Evolutionary conservation across 2,329 filamentous ascomycete species (phyloP), one percentile per base, ranked within the genome.

Genomic region (Penicillium sp.): DNA sequence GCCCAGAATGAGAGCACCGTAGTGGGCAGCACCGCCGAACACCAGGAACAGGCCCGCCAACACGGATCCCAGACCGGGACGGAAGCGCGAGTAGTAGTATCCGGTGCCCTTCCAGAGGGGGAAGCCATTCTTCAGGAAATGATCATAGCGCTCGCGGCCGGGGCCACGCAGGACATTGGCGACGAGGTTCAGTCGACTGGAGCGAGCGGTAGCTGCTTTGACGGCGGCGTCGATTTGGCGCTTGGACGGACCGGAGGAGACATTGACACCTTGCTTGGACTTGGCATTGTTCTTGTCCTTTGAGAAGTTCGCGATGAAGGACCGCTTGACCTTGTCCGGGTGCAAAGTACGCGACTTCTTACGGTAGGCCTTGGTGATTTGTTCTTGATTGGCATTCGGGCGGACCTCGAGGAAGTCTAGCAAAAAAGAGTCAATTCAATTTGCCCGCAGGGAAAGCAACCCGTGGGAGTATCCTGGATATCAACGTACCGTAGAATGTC

Each of bases 81-180:
- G 84, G 81, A 92, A 96, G 51, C 94, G 86, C 65, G 85, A 86
- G 78, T 99, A 99, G 81, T 97, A 99, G 81, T 99, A 99, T 56
- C 94, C 92, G 40, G 92, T 96, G 52, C 94, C 94, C 77, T 92
- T 92, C 94, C 94, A 99, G 50, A 84, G 84, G 28, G 94, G 94
- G 77, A 99, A 99, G 55, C 94, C 94, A 73, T 97, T 91, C 70
- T 79, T 76, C 54, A 97, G 75, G 77, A 97, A 99, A 73, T 96
- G 88, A 71, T 99, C 92, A 74, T 99, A 99, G 57, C 94, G 88
- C 62, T 90, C 88, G 57, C 94, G 84, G 48, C 83, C 82, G 3
- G 88, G 78, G 1, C 92, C 90, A 63, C 89, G 86, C 46, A 99
- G 85, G 66, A 99, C 88, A 67, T 90, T 88, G 62, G 87, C 85